A percentile compares a stretch with the other conserved stretches of the same genome.
Evolutionary conservation across 148 eudicot genomes (phyloP).

Genomic region (Fagopyrum esculentum): DNA sequence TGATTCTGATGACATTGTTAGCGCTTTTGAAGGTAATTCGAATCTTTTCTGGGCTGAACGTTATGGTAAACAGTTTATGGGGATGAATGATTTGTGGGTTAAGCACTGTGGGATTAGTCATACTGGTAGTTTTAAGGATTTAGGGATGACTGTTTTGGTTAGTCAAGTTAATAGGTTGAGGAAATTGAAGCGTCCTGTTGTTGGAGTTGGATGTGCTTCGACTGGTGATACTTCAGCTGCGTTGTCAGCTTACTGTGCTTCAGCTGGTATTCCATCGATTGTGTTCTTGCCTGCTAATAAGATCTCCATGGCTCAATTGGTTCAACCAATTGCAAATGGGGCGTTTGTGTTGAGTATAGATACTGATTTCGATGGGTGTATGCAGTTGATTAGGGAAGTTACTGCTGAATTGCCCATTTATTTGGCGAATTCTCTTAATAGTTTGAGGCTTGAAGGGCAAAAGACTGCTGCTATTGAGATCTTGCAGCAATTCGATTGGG

Average conservation of each 20-base stretch:
- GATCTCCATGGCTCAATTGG: slow-evolving; percentile 75
- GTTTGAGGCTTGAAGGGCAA: slow-evolving; percentile 79
- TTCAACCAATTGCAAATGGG: slow-evolving; percentile 86
- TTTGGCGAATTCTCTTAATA: slow-evolving; percentile 72
- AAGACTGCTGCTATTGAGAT: slow-evolving; percentile 81
- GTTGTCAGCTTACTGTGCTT: slow-evolving; percentile 80
- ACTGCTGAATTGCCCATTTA: slow-evolving; percentile 82
- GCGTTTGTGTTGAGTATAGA: slow-evolving; percentile 53
- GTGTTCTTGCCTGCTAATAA: slow-evolving; percentile 71
- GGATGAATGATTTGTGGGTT: slow-evolving; percentile 91
- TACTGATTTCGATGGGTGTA: slow-evolving; percentile 67
- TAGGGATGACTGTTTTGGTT: slow-evolving; percentile 91
- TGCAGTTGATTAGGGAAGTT: slow-evolving; percentile 81
- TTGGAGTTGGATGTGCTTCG: slow-evolving; percentile 86
- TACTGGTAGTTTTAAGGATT: slow-evolving; percentile 77
- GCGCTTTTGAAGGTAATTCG: slow-evolving; percentile 77
- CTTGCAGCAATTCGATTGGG: slow-evolving; percentile 93
- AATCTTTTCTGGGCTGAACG: slow-evolving; percentile 90
- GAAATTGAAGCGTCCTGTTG: slow-evolving; percentile 72
- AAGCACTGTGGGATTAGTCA: slow-evolving; percentile 94
- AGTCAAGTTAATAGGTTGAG: slow-evolving; percentile 79
- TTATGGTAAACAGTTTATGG: slow-evolving; percentile 68
- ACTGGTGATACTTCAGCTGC: slow-evolving; percentile 92
- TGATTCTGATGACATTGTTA: slow-evolving; percentile 61
- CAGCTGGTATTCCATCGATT: slow-evolving; percentile 87